These are phyloP conservation scores for Colletotrichum salicis DNA, from an alignment of 2,329 filamentous ascomycete genomes.

Conservation along the genomic window DNA sequence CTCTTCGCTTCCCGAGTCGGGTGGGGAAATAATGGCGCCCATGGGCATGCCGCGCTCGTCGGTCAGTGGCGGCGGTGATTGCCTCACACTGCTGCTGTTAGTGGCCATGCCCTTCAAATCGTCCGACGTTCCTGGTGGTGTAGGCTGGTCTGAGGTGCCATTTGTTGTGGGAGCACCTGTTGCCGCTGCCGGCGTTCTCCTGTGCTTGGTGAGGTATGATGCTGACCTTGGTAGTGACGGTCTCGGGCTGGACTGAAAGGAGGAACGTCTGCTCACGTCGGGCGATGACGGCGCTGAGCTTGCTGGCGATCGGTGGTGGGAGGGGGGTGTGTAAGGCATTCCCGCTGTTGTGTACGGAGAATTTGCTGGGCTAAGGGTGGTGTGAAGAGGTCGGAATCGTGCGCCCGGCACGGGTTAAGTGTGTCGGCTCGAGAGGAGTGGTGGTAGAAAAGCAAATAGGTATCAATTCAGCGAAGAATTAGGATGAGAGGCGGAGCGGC, in stretches of 20 bases:
- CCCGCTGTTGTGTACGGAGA: slow-evolving; percentile 47
- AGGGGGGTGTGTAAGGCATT: slow-evolving; percentile 92
- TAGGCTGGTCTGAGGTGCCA: slow-evolving; percentile 51
- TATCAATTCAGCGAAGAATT: slow-evolving; percentile 35
- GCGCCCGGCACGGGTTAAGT: slow-evolving; percentile 25
- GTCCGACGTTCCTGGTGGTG: slow-evolving; percentile 61
- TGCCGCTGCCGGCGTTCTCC: slow-evolving; percentile 64
- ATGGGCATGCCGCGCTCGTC: slow-evolving; percentile 78
- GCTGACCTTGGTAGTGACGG: slow-evolving; percentile 71
- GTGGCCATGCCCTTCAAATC: slow-evolving; percentile 59
- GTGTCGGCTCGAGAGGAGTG: slow-evolving; percentile 1
- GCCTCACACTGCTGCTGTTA: slow-evolving; percentile 72
- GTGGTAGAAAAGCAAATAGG: slow-evolving; percentile 28
- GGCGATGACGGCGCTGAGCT: slow-evolving; percentile 68
- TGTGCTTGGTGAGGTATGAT: slow-evolving; percentile 73
- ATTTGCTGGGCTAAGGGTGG: not conserved
- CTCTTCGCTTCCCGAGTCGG: slow-evolving; percentile 92
- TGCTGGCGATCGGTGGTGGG: slow-evolving; percentile 68
- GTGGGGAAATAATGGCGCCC: slow-evolving; percentile 89
- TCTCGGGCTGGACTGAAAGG: slow-evolving; percentile 61
- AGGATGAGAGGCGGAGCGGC: not conserved
- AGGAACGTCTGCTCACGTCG: slow-evolving; percentile 67
- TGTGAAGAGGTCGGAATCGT: slow-evolving; percentile 3
- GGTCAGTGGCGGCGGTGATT: slow-evolving; percentile 85
- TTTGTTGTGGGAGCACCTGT: slow-evolving; percentile 37